Base-by-base conservation (phyloP, 192 early-diverging fungal genomes). In the Coemansia sp. region DNA sequence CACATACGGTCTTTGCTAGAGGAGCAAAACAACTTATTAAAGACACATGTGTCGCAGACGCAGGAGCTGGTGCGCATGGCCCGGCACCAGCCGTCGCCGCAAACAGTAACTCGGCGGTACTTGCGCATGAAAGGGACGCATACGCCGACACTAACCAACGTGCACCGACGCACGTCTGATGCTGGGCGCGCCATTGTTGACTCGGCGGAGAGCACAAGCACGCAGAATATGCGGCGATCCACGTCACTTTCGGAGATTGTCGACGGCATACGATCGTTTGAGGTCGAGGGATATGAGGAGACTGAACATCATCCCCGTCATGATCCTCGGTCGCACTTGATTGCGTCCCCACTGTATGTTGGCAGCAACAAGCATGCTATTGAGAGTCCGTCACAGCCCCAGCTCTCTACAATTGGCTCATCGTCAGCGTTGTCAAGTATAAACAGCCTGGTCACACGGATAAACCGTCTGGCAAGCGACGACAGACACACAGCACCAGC, bases 251-350 rank as follows among this genome's bases (percentile, higher is more conserved):
- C 77, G 8, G 77, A 80, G 49, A 73, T 80, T 49, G 72, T 80
- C 43, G 62, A 71, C 12, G 77, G 71, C 2, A 80, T 80, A 21
- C 59, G 69, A 14, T 74, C 65, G 19, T 80, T 80, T 62, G 77
- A 80, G 38, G 68, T 80, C 12, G 77, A 80, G 27, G 77, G 77
- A 2, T 80, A 80, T 51, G 77, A 80, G 59, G 77, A 80, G 55
- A 74, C 69, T 2, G 68, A 74, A 59, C 76, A 79, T 29, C 52
- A 47, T 32, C 45, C 59, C 27, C 22, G 54, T 6, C 53, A 38
- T 29, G 55, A 49, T 0, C 17, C 32, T 10, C 55, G 63, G 4
- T 64, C 65, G 24, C 59, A 61, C 11, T 70, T 71, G 5, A 67
- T 70, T 61, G 60, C 56, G 11, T 59, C 66, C 5, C 67, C 75